These are phyloP conservation scores for Schwanniomyces polymorphus DNA, from an alignment of 805 yeast genomes.

Conservation along the genomic window DNA sequence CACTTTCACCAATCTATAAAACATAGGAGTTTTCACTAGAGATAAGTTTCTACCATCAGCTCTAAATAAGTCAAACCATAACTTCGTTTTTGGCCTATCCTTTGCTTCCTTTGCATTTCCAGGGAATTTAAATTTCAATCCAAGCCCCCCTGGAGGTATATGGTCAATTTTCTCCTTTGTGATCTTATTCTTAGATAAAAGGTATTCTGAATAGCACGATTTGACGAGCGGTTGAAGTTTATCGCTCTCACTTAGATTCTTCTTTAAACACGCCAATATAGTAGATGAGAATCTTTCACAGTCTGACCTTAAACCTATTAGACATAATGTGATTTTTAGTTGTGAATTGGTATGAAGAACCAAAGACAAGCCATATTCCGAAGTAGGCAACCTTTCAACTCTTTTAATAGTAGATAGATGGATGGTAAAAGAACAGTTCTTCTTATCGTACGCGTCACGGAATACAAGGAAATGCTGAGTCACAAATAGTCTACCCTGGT, in stretches of 20 bases:
- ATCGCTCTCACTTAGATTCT: slow-evolving; percentile 62
- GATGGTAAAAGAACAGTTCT: slow-evolving; percentile 65
- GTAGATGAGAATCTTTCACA: slow-evolving; percentile 78
- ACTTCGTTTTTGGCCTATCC: slow-evolving; percentile 81
- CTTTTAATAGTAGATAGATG: slow-evolving; percentile 79
- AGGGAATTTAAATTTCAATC: slow-evolving; percentile 81
- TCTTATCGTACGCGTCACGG: slow-evolving; percentile 65
- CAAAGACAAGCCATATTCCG: slow-evolving; percentile 75
- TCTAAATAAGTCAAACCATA: slow-evolving; percentile 91
- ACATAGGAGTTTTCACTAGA: slow-evolving; percentile 69
- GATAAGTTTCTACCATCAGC: slow-evolving; percentile 84
- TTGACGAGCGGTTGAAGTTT: slow-evolving; percentile 63
- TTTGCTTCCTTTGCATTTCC: slow-evolving; percentile 78
- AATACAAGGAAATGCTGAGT: slow-evolving; percentile 78
- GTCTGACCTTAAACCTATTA: slow-evolving; percentile 75
- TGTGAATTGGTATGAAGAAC: slow-evolving; percentile 69
- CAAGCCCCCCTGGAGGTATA: slow-evolving; percentile 84
- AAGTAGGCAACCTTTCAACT: slow-evolving; percentile 81
- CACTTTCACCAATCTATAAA: slow-evolving; percentile 79
- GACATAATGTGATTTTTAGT: slow-evolving; percentile 61
- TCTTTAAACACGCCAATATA: slow-evolving; percentile 59
- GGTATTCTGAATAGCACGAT: slow-evolving; percentile 82
- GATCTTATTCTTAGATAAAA: slow-evolving; percentile 59
- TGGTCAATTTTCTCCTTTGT: slow-evolving; percentile 41
- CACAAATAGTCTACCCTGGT: slow-evolving; percentile 66